Conservation (phyloP, 2,329 filamentous ascomycete genomes). For the Ophiostoma ulmi region DNA sequence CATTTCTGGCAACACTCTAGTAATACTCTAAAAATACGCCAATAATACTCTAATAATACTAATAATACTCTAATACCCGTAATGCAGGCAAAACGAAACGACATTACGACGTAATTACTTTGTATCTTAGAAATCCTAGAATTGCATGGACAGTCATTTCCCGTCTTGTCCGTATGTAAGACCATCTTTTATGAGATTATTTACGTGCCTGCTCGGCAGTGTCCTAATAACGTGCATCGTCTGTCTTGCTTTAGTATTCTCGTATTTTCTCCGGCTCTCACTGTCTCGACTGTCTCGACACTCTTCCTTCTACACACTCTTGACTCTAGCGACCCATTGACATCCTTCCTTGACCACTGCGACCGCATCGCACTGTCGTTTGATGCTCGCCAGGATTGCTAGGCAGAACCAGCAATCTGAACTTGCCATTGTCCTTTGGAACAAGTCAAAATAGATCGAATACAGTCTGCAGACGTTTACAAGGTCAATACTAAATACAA, state of each 20-base stretch:
- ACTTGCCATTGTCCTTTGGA: too few relatives aligned
- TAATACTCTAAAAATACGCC: not conserved
- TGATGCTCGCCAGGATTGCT: constrained; percentile 21
- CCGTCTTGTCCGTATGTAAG: constrained; percentile 13
- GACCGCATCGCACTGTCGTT: constrained; percentile 17
- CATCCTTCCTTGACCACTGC: not conserved
- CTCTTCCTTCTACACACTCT: not conserved
- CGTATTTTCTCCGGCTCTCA: not conserved
- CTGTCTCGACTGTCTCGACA: not conserved
- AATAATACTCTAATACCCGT: too few relatives aligned
- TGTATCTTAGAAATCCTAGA: too few relatives aligned
- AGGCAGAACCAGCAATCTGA: not conserved
- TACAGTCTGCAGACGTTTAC: too few relatives aligned
- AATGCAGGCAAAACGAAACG: not conserved
- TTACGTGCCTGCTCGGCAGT: not conserved
- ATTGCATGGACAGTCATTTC: constrained; percentile 12
- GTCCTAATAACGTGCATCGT: not conserved
- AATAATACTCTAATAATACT: too few relatives aligned
- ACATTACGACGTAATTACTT: not conserved
- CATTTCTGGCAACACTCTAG: not conserved
- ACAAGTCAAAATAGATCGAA: not conserved
- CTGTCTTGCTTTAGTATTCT: too few relatives aligned
- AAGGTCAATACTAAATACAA: not conserved
- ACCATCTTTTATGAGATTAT: not conserved
- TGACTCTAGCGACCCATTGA: not conserved